phyloP scores from a whole-genome alignment of 257 asterid genomes.

The Solanum boliviense region DNA sequence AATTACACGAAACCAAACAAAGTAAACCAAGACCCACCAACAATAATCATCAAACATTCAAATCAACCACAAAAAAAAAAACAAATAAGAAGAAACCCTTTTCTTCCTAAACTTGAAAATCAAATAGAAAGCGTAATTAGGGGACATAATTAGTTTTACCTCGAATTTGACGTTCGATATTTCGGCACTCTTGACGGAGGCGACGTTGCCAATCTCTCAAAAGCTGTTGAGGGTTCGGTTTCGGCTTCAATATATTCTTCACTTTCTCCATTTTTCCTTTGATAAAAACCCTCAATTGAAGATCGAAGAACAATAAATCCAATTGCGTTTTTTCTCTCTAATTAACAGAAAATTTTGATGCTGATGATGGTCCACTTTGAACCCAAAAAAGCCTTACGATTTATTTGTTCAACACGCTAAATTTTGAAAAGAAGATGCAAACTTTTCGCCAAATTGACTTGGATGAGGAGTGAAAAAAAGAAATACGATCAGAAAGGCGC shows the following conservation, averaged over 20 bases:
- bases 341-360: not conserved
- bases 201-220: conserved; percentile 98
- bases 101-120: not conserved
- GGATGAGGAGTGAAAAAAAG: not conserved
- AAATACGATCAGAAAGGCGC: not conserved
- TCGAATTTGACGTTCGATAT: conserved; percentile 91
- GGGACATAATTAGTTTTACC: conserved; percentile 20
- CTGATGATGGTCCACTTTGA: not conserved
- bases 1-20: not conserved
- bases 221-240: conserved; percentile 79
- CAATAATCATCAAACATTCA: not conserved
- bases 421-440: too few species aligned
- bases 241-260: conserved; percentile 69
- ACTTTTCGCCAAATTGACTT: not conserved
- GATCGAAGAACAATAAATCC: not conserved
- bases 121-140: not conserved
- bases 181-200: conserved; percentile 85
- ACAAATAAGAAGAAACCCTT: not conserved
- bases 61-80: not conserved
- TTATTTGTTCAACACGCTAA: not conserved
- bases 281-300: not conserved
- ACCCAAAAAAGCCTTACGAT: not conserved
- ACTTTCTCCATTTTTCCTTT: conserved; percentile 47
- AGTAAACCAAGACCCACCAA: not conserved
- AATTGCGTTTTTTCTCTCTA: not conserved